phyloP scores from a whole-genome alignment of 345 rosid genomes.

The Chamaenerion angustifolium region DNA sequence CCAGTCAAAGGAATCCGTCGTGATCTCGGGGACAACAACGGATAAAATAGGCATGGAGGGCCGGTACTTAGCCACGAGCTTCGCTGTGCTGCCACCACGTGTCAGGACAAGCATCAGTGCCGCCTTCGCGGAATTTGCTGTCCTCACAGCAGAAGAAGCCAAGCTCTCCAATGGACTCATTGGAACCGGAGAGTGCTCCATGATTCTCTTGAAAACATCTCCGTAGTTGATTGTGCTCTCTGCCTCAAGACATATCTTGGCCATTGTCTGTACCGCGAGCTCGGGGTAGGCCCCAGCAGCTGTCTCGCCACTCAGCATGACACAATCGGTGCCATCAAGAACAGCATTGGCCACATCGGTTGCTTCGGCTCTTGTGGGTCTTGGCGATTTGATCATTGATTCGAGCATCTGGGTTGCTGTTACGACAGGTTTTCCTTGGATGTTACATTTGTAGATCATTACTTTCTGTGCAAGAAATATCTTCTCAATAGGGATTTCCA shows the following conservation, averaged over 20 bases:
- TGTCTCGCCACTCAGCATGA: slow-evolving; percentile 94
- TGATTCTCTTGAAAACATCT: slow-evolving; percentile 72
- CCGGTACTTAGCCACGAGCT: slow-evolving; percentile 92
- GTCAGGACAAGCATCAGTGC: slow-evolving; percentile 78
- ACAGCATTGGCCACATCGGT: slow-evolving; percentile 98
- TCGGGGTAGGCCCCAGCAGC: slow-evolving; percentile 99
- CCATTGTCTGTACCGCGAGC: slow-evolving; percentile 86
- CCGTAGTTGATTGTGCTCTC: slow-evolving; percentile 83
- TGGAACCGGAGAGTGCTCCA: slow-evolving; percentile 78
- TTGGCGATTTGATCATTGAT: slow-evolving; percentile 95
- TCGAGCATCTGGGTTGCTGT: slow-evolving; percentile 91
- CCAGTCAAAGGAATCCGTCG: slow-evolving; percentile 86
- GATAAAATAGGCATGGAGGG: slow-evolving; percentile 83
- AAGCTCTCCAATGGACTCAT: slow-evolving; percentile 93
- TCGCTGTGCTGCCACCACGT: slow-evolving; percentile 94
- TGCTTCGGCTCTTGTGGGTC: slow-evolving; percentile 97
- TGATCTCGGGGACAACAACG: slow-evolving; percentile 87
- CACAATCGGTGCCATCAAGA: slow-evolving; percentile 91
- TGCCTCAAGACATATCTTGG: slow-evolving; percentile 84
- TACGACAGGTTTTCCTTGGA: slow-evolving; percentile 90
- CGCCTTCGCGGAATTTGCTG: slow-evolving; percentile 79
- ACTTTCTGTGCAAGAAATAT: slow-evolving; percentile 94
- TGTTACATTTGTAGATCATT: slow-evolving; percentile 95
- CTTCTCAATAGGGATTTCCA: slow-evolving; percentile 97
- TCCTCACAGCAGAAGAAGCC: slow-evolving; percentile 95